Base-by-base conservation (phyloP, 768 basidiomycete genomes). In the Rhizopogon vinicolor region DNA sequence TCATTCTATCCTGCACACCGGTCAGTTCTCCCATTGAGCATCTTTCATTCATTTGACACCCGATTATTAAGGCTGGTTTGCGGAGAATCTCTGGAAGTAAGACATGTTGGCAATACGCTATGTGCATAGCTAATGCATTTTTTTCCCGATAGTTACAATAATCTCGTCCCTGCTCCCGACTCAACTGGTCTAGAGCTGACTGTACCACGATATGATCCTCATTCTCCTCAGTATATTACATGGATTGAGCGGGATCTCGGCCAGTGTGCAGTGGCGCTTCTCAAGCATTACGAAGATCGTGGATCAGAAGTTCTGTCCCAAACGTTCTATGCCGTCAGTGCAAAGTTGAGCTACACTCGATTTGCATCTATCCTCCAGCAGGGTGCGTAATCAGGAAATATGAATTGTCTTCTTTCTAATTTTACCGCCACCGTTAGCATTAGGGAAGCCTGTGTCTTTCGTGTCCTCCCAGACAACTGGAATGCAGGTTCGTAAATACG, bases 361-460 rank as follows among this genome's bases (percentile, higher is more conserved):
- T 65, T 58, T 12, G 57, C 53, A 12, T 44, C 51, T 0, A 50
- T 53, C 37, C 59, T 67, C 9, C 53, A 60, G 35, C 54, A 60
- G 55, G 65, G 65, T 65, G 19, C 12, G 33, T 28, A 13, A 1
- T 40, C 1, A 7, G 45, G 22, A 31, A 6, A 9, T 13, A 46
- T n/a, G 25, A 28, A 51, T 50, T 12, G 9, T 10, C 12, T 5
- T 48, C 0, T 7, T 29, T n/a, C 12, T 8, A 25, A 12, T 44
- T n/a, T 48, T 35, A 13, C 19, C 14, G 46, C 19, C 19, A 9
- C 13, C 5, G 13, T n/a, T 29, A 69, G 68, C 52, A 8, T 8
- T 69, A n/a, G 60, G 60, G 35, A 69, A 68, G 28, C 58, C 63
- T 1, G 66, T 68, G n/a, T 64, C 53, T 5, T 69, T 69, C 41